phyloP scores from a whole-genome alignment of 345 rosid genomes.

The Euphorbia peplus region DNA sequence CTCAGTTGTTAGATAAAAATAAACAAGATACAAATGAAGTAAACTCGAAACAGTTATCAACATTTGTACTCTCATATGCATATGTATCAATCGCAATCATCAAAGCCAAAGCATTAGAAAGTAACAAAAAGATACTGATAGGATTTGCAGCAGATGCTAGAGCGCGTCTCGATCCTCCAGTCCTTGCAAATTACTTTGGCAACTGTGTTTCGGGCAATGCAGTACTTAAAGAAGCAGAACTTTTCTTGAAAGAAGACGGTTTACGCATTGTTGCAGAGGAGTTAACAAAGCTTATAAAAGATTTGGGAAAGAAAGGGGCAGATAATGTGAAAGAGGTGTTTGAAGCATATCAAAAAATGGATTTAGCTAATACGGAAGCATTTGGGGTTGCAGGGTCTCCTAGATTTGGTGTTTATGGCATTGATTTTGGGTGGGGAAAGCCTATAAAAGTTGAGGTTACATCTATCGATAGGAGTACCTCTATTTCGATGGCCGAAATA shows the following conservation, averaged over 20 bases:
- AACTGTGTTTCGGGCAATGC: background rate
- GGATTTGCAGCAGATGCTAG: background rate
- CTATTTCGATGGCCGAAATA: conserved; percentile 4
- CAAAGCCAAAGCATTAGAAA: background rate
- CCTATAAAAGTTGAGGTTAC: conserved; percentile 15
- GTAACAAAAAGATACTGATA: background rate
- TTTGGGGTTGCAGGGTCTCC: conserved; percentile 19
- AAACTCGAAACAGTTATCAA: background rate
- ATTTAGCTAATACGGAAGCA: background rate
- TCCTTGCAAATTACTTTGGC: background rate
- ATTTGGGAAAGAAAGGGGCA: background rate
- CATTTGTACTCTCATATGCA: background rate
- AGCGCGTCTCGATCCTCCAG: background rate
- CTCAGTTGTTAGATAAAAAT: background rate
- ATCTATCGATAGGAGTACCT: background rate
- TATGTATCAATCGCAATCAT: background rate
- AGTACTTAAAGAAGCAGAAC: background rate
- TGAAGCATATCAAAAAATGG: background rate
- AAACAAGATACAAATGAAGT: background rate
- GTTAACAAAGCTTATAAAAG: background rate
- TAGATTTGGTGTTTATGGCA: conserved; percentile 1
- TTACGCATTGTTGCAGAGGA: background rate
- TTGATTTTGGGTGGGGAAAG: conserved; percentile 27
- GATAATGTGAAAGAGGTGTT: background rate
- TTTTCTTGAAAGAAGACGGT: background rate